These are phyloP conservation scores for Phalaenopsis hybrid DNA, from an alignment of 116 monocot species.

Conservation along the genomic window DNA sequence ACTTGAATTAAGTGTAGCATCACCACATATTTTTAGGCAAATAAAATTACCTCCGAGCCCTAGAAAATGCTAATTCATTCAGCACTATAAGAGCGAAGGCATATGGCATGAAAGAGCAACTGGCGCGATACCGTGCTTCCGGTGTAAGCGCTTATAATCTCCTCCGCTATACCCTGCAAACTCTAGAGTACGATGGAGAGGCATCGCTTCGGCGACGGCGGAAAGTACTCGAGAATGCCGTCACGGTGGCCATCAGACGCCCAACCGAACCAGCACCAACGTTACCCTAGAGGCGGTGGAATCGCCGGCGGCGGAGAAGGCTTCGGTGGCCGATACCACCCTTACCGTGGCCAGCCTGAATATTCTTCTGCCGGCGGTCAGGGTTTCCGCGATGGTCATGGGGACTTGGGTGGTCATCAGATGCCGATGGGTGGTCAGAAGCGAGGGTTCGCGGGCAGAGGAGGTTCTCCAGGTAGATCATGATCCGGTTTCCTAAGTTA, in stretches of 20 bases:
- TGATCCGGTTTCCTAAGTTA: not conserved
- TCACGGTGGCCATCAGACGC: constrained; percentile 39
- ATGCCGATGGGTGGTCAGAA: constrained; percentile 29
- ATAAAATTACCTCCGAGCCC: no score
- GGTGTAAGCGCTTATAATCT: not conserved
- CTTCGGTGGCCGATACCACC: constrained; percentile 29
- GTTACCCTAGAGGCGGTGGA: constrained; percentile 27
- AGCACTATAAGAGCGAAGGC: no score
- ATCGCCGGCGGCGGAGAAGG: constrained; percentile 18
- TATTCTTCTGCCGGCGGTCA: constrained; percentile 17
- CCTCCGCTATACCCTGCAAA: not conserved
- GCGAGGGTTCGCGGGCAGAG: constrained; percentile 24
- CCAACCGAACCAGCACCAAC: constrained; percentile 26
- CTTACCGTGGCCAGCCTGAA: constrained; percentile 27
- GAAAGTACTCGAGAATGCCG: constrained; percentile 9
- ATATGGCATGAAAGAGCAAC: no score
- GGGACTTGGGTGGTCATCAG: constrained; percentile 7
- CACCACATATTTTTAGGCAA: no score
- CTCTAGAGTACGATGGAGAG: constrained; percentile 18
- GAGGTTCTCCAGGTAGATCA: constrained; percentile 31
- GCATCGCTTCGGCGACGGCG: constrained; percentile 17
- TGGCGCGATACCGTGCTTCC: not conserved
- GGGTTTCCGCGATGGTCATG: constrained; percentile 16
- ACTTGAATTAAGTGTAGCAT: no score
- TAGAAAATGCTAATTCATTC: no score